phyloP scores from a whole-genome alignment of 2,329 filamentous ascomycete species.

The Madurella fahalii region DNA sequence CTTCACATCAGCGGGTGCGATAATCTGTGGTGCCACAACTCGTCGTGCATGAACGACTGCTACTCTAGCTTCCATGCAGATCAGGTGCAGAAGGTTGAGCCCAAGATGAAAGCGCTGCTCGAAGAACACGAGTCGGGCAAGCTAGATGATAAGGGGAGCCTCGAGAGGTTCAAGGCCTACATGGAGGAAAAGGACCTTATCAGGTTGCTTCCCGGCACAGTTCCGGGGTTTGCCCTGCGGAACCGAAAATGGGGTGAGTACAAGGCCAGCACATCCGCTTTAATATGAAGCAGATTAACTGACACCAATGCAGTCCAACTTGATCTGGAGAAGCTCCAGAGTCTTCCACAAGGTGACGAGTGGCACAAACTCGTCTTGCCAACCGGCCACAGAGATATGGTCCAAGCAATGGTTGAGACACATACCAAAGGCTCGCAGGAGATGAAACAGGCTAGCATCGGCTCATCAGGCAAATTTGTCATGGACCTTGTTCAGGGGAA shows the following conservation, averaged over 20 bases:
- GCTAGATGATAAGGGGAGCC: neutral
- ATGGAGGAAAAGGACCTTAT: constrained; percentile 21
- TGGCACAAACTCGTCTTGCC: constrained; percentile 31
- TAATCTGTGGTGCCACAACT: too few relatives aligned
- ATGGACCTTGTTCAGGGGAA: constrained; percentile 30
- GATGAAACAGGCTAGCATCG: too few relatives aligned
- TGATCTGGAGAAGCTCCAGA: too few relatives aligned
- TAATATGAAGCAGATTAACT: too few relatives aligned
- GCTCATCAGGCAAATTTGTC: too few relatives aligned
- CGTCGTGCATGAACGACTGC: too few relatives aligned
- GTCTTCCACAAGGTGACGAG: constrained; percentile 13
- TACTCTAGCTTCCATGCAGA: neutral
- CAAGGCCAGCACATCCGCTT: constrained; percentile 13
- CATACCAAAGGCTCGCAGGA: constrained; percentile 14
- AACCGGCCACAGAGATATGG: constrained; percentile 27
- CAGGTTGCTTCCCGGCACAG: constrained; percentile 22
- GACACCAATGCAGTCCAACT: too few relatives aligned
- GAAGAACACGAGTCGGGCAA: constrained; percentile 21
- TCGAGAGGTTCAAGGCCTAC: constrained; percentile 6
- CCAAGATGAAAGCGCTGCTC: constrained; percentile 4
- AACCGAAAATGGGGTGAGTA: constrained; percentile 31
- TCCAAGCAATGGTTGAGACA: constrained; percentile 30
- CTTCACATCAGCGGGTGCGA: too few relatives aligned
- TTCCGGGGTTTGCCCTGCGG: constrained; percentile 27
- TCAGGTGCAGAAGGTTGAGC: constrained; percentile 4